These are phyloP conservation scores for Collybia mongolica DNA, from an alignment of 768 basidiomycete genomes.

Conservation along the genomic window DNA sequence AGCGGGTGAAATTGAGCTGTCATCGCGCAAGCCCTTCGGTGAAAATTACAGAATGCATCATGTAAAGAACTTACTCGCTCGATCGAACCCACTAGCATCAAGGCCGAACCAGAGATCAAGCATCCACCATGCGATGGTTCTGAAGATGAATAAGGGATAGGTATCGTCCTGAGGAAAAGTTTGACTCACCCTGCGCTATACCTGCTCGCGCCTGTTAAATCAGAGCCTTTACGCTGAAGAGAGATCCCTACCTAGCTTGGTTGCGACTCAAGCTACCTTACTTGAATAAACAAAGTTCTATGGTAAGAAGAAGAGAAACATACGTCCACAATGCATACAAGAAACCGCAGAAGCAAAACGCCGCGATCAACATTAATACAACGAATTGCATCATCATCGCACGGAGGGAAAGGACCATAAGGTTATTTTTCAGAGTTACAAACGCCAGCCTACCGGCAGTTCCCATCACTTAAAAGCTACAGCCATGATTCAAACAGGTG, in stretches of 20 bases:
- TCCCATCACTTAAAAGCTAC: background rate
- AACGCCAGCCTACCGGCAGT: constrained; percentile 70
- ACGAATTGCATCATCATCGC: constrained; percentile 93
- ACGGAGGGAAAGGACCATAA: constrained; percentile 79
- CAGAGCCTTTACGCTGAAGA: constrained; percentile 17
- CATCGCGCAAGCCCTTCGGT: background rate
- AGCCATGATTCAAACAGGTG: background rate
- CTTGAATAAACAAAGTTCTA: constrained; percentile 1
- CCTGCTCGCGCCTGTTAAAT: constrained; percentile 9
- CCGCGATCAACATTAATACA: constrained; percentile 80
- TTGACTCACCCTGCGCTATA: constrained; percentile 27
- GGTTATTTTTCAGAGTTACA: constrained; percentile 79
- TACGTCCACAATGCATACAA: constrained; percentile 93
- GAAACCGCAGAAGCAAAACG: constrained; percentile 91
- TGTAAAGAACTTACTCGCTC: constrained; percentile 56
- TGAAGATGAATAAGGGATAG: constrained; percentile 7
- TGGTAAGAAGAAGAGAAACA: constrained; percentile 28
- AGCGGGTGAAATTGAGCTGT: constrained; percentile 77
- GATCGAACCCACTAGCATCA: constrained; percentile 86
- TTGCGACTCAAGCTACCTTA: constrained; percentile 57
- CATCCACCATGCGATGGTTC: constrained; percentile 91
- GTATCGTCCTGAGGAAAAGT: background rate
- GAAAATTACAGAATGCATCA: background rate
- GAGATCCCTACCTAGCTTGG: constrained; percentile 46
- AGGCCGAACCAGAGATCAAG: constrained; percentile 93